Conservation (phyloP, 2,329 filamentous ascomycete species). For the Scedosporium boydii region DNA sequence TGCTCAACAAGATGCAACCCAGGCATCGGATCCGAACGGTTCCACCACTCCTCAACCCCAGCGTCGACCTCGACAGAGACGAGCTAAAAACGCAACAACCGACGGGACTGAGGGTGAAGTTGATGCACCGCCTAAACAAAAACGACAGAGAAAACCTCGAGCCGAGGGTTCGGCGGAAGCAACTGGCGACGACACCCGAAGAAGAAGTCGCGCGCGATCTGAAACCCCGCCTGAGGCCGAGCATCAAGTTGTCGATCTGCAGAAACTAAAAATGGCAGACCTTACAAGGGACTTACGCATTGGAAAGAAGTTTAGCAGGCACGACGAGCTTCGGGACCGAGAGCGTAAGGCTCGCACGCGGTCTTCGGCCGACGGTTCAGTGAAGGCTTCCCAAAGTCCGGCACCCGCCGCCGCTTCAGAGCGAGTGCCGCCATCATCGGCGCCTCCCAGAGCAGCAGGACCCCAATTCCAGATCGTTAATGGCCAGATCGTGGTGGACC, state of each 20-base stretch:
- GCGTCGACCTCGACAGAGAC: neutral
- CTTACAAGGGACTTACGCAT: constrained; percentile 60
- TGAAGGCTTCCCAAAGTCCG: constrained; percentile 3
- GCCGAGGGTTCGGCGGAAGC: constrained; percentile 1
- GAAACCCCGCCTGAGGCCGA: constrained; percentile 56
- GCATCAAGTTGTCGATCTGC: constrained; percentile 51
- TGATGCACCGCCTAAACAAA: constrained; percentile 8
- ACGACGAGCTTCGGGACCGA: constrained; percentile 62
- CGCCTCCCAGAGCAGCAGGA: constrained; percentile 25
- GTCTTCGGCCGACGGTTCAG: constrained; percentile 29
- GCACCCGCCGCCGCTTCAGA: neutral
- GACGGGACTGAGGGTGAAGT: constrained; percentile 7
- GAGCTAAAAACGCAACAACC: neutral
- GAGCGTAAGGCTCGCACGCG: constrained; percentile 36
- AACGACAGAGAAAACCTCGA: constrained; percentile 10
- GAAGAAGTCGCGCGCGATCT: constrained; percentile 31
- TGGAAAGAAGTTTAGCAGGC: constrained; percentile 66
- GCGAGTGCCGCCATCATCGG: neutral
- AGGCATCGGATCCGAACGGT: neutral
- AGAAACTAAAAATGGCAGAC: constrained; percentile 61
- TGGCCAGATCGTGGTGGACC: constrained; percentile 63
- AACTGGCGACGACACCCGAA: constrained; percentile 13
- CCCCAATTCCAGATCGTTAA: constrained; percentile 56
- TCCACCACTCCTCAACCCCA: neutral
- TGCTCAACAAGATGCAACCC: neutral